Base-by-base conservation (phyloP, 345 rosid species). In the Bruguiera parviflora region DNA sequence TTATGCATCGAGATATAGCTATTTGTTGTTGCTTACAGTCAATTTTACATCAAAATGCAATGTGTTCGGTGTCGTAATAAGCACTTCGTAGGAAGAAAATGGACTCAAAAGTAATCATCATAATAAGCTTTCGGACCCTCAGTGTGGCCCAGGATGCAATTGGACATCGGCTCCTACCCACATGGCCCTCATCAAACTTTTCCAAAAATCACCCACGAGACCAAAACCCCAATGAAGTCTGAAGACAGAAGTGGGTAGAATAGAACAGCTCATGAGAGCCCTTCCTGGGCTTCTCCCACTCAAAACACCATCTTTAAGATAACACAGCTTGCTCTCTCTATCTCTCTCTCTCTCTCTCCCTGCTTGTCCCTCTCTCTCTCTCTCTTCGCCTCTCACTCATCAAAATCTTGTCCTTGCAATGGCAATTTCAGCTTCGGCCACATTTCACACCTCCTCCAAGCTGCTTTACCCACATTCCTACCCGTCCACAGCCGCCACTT, bases 351-450 rank as follows among this genome's bases (percentile, higher is more conserved):
- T 21, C 22, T 56, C 52, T 51, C 27, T 59, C 46, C 28, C 72
- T 37, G 5, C 39, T 7, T 6, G 39, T 35, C 8, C 53, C 35
- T 10, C 53, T 31, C 25, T 33, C 16, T 11, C 62, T 18, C 8
- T 25, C 53, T 5, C 22, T 27, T 27, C 28, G 2, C 2, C 9
- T 52, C 22, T 53, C 65, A 13, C 55, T 13, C 5, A 5, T 21
- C 66, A 35, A 60, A 32, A 24, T 19, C 43, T 32, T 5, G 10
- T 22, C 43, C 21, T 43, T 47, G 1, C 75, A 28, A 92, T 88
- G 96, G 94, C 96, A 61, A 78, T 87, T 43, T 82, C 90, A 24
- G 68, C 91, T 71, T 74, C 90, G 2, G 76, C 86, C 74, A 29
- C 83, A 7, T 78, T 79, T 10, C 73, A 75, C 39, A 64, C 85